Conservation (phyloP, 2,329 filamentous ascomycete species). For the Ascochyta koolunga region DNA sequence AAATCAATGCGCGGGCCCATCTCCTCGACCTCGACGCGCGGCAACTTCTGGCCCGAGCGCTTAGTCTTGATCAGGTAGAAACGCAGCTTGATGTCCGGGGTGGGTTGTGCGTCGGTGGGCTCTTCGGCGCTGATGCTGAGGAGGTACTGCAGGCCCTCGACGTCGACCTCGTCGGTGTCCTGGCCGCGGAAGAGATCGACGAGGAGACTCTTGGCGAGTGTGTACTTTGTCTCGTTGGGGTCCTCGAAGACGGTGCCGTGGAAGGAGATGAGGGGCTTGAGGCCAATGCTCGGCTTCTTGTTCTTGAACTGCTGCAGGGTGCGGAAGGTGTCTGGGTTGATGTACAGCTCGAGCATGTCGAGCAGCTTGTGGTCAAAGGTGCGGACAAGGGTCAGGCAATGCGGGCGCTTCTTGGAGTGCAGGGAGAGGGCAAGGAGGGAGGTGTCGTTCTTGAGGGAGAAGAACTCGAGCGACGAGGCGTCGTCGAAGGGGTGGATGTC, state of each 20-base stretch:
- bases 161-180: conserved; percentile 81
- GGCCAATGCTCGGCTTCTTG: conserved; percentile 69
- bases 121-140: conserved; percentile 78
- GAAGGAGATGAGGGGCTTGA: conserved; percentile 92
- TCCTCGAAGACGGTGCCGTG: conserved; percentile 86
- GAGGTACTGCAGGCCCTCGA: conserved; percentile 92
- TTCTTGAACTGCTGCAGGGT: conserved; percentile 75
- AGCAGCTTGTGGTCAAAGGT: conserved; percentile 86
- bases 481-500: conserved; percentile 94
- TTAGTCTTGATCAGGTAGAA: conserved; percentile 87
- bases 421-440: conserved; percentile 82
- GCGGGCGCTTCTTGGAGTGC: conserved; percentile 93
- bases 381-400: conserved; percentile 81
- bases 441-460: conserved; percentile 94
- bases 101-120: conserved; percentile 51
- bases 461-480: conserved; percentile 85
- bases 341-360: conserved; percentile 91
- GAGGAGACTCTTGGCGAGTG: conserved; percentile 83
- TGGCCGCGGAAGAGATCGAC: conserved; percentile 91
- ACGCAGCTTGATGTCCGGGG: conserved; percentile 66
- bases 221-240: conserved; percentile 78
- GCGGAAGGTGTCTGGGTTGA: conserved; percentile 76
- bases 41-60: conserved; percentile 83
- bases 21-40: conserved; percentile 91
- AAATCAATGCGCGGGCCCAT: conserved; percentile 96